These are phyloP conservation scores for Tulasnella sp. DNA, from an alignment of 768 basidiomycete genomes.

Conservation along the genomic window DNA sequence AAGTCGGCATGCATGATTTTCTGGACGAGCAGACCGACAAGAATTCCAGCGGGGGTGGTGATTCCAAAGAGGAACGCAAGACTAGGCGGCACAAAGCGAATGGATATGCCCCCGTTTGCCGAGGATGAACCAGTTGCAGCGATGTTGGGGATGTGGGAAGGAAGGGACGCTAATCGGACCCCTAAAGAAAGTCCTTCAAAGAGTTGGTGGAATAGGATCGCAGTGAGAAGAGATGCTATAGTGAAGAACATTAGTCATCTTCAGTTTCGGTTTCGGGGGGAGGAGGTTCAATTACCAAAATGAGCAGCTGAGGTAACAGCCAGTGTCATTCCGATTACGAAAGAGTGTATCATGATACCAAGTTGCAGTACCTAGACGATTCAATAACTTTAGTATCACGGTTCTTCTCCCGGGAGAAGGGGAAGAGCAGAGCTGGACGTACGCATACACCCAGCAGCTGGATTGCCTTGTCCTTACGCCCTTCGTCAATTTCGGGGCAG, in stretches of 20 bases:
- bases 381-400: background rate
- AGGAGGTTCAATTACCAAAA: constrained; percentile 42
- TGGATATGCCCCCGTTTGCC: background rate
- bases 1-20: background rate
- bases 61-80: constrained; percentile 38
- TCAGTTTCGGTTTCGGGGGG: constrained; percentile 6
- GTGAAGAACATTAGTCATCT: background rate
- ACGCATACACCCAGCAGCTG: constrained; percentile 73
- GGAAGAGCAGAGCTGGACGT: constrained; percentile 26
- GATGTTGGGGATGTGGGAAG: constrained; percentile 26
- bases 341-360: constrained; percentile 77
- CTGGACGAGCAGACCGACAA: constrained; percentile 41
- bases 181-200: constrained; percentile 81
- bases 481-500: constrained; percentile 9
- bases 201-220: constrained; percentile 73
- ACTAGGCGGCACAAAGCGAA: constrained; percentile 24
- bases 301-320: constrained; percentile 60
- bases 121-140: background rate
- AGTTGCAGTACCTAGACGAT: constrained; percentile 60
- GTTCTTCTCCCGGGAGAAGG: background rate
- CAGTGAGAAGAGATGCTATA: constrained; percentile 61
- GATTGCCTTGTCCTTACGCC: constrained; percentile 10
- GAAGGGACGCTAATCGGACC: constrained; percentile 65
- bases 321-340: constrained; percentile 72
- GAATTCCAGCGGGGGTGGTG: constrained; percentile 65